Base-by-base conservation (phyloP, 108 stramenopile species). In the Nitzschia sp. region DNA sequence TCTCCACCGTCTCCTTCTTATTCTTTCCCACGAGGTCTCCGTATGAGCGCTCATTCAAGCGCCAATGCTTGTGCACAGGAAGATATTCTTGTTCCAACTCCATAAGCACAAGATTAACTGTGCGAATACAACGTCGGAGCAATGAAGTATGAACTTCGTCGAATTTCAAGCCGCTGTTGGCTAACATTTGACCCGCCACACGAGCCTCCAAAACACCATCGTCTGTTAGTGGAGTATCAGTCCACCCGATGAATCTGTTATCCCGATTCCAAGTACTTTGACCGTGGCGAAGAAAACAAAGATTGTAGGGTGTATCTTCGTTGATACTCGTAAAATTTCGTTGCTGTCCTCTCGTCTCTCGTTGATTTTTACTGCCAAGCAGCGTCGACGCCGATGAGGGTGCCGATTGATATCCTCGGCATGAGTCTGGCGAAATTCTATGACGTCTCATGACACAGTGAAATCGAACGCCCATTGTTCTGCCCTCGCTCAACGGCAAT, bases 251-350 rank as follows among this genome's bases (percentile, higher is more conserved):
- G 69, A 96, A 98, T 36, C 90, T 69, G 84, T 91, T 89, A 68
- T 91, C 85, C 23, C 87, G 81, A 79, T 98, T 98, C 97, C 96
- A 98, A 27, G 93, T 95, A 48, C 81, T 85, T 71, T 98, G 94
- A 9, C 91, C 91, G 60, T 92, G 91, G 25, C 91, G 86, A 36
- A 92, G 65, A 68, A 92, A 92, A 41, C 83, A 85, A 19, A 92
- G 52, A 58, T 81, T 85, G 67, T 80, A 92, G 15, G 72, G 76
- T 9, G 89, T 87, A 34, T 53, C 33, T 23, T 35, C 27, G 52
- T 71, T 71, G 59, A 71, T 60, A 32, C 50, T 71, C 11, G 58
- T 71, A 27, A 71, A 71, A 2, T 16, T 16, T 33, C 52, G 58
- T 23, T 62, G 69, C 27, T 62, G 69, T 45, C 28, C 55, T 57